A percentile compares a stretch with the other conserved stretches of the same genome.
Conservation (phyloP, 805 yeast species). For the Myxozyma lipomycoides region DNA sequence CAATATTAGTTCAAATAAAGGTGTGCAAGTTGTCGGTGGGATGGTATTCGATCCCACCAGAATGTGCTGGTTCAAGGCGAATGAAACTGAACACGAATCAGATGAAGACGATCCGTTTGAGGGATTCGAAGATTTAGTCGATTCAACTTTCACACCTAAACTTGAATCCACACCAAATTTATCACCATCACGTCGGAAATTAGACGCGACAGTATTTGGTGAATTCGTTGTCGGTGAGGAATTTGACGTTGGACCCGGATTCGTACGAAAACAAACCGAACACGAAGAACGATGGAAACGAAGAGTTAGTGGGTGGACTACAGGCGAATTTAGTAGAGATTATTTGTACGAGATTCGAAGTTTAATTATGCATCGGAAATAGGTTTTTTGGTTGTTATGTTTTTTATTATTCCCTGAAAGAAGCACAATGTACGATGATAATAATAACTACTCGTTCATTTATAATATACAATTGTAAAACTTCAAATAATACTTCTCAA, state of each 20-base stretch:
- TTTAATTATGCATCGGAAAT: slow-evolving; percentile 33
- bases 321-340: slow-evolving; percentile 27
- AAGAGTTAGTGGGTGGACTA: slow-evolving; percentile 37
- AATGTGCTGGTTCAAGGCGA: slow-evolving; percentile 54
- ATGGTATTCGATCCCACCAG: slow-evolving; percentile 60
- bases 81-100: slow-evolving; percentile 48
- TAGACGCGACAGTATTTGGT: slow-evolving; percentile 16
- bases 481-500: too few species aligned
- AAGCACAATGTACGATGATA: too few species aligned
- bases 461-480: too few species aligned
- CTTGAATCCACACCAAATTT: neutral
- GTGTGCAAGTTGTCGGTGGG: slow-evolving; percentile 47
- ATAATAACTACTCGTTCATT: too few species aligned
- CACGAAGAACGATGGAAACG: slow-evolving; percentile 39
- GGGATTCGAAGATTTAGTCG: slow-evolving; percentile 22
- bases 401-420: too few species aligned
- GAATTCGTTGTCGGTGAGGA: slow-evolving; percentile 37
- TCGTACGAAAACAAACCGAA: slow-evolving; percentile 31
- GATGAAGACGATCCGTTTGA: slow-evolving; percentile 35
- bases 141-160: slow-evolving; percentile 3
- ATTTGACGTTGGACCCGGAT: slow-evolving; percentile 33
- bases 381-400: neutral
- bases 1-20: slow-evolving; percentile 29
- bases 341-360: slow-evolving; percentile 36
- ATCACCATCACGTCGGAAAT: slow-evolving; percentile 1